Evolutionary conservation across 345 rosid genomes (phyloP), one percentile per base, ranked within the genome.

Genomic region (Microcos paniculata): DNA sequence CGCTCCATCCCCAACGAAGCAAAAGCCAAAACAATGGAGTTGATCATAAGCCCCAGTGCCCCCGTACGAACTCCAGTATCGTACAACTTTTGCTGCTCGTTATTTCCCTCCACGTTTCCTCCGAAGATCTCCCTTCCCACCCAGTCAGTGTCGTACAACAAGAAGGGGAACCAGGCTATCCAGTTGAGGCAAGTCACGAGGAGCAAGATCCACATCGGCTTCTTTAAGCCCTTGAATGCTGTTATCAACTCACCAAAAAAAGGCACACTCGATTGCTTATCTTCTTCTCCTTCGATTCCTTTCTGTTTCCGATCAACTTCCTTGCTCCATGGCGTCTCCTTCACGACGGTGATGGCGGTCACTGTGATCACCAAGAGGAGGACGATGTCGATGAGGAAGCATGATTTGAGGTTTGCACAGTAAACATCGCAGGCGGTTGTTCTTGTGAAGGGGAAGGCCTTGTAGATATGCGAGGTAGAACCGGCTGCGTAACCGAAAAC

Each of bases 151-250:
- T 92, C 92, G 80, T 82, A 92, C 45, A 92, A 82, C 64, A 92
- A 72, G 85, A 94, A 94, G 8, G 98, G 98, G 74, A 92, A 92
- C 98, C 97, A 93, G 0, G 91, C 99, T 42, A 90, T 53, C 99
- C 99, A 95, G 80, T 95, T 95, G 0, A 93, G 82, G 33, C 87
- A 82, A 14, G 97, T 95, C 53, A 93, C 97, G 28, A 87, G 33
- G 1, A 90, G 88, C 16, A 94, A 85, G 35, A 94, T 74, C 91
- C 97, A 88, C 94, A 91, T 92, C 2, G 95, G 94, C 33, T 67
- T 85, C 43, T 87, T 58, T 59, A 93, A 62, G 13, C 76, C 80
- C 67, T 87, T 86, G 46, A 95, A 79, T 1, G 94, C 90, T 18
- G 76, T 78, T 3, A 82, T 48, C 1, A 86, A 80, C 70, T 90